phyloP scores from a whole-genome alignment of 1,284 basidiomycete genomes.

The Trametes hirsuta region DNA sequence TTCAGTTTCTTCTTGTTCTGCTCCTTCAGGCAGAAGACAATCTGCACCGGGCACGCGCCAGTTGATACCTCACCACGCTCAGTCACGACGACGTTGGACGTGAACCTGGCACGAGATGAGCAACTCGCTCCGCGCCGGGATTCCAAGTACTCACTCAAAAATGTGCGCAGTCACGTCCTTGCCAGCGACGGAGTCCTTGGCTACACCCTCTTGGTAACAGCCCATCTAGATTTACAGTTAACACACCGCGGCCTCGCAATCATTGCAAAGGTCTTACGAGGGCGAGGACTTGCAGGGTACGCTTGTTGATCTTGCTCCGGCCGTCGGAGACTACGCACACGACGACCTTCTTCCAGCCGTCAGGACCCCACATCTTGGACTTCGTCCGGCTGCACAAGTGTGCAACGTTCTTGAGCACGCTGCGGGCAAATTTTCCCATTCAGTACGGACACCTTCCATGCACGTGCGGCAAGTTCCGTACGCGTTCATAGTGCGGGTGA shows the following conservation, averaged over 20 bases:
- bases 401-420: slow-evolving; percentile 89
- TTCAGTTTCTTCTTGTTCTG: slow-evolving; percentile 96
- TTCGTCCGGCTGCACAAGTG: slow-evolving; percentile 81
- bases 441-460: not conserved
- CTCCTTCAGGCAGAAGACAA: slow-evolving; percentile 93
- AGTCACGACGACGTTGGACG: slow-evolving; percentile 79
- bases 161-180: slow-evolving; percentile 95
- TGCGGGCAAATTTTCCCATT: slow-evolving; percentile 30
- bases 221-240: slow-evolving; percentile 69
- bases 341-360: slow-evolving; percentile 96
- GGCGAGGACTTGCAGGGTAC: slow-evolving; percentile 81
- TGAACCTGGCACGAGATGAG: slow-evolving; percentile 57
- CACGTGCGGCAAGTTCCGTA: slow-evolving; percentile 41
- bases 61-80: slow-evolving; percentile 86
- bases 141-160: slow-evolving; percentile 66
- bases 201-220: slow-evolving; percentile 94
- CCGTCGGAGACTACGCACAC: slow-evolving; percentile 94
- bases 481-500: slow-evolving; percentile 87
- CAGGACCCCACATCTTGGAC: slow-evolving; percentile 92
- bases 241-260: not conserved
- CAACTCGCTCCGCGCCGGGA: not conserved
- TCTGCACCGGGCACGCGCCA: slow-evolving; percentile 86
- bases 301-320: slow-evolving; percentile 88
- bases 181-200: slow-evolving; percentile 89
- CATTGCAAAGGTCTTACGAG: slow-evolving; percentile 47